Evolutionary conservation across 2,329 filamentous ascomycete genomes (phyloP), one percentile per base, ranked within the genome.

Genomic region (Balansia obtecta): DNA sequence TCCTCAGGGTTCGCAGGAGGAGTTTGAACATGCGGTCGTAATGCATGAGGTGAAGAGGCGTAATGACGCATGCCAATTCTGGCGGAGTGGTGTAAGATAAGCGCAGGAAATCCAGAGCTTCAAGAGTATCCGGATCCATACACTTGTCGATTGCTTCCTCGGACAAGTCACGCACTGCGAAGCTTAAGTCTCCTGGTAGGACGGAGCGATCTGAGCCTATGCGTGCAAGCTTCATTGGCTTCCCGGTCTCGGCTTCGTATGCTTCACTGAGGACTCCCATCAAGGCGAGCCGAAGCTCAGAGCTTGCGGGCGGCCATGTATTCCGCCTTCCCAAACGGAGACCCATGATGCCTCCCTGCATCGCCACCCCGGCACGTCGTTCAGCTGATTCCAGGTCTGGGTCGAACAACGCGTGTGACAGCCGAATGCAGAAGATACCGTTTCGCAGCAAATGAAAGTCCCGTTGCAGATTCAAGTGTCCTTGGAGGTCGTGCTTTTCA

Each of bases 291-390:
- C 89, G 81, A n/a, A 98, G 70, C 64, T 97, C 93, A 0, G 90
- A 96, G 64, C 87, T 94, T 22, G 89, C 89, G 4, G 93, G 93
- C 27, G 93, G 93, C 93, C 93, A 97, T 33, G 76, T 87, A 50
- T 87, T 82, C 58, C 88, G 79, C 2, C 79, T 80, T n/a, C 86
- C 86, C 0, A 97, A 72, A 40, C 89, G 84, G 40, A 97, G 73
- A 1, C 93, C 91, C 74, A 95, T 91, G 13, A 79, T 71, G 52
- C 82, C 78, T 46, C 86, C 83, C 44, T 79, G 79, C 9, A 82
- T 77, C 43, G 86, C 79, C 33, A 83, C 73, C 3, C 88, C 87
- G 16, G 78, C 71, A 46, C 79, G 79, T 42, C 85, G 76, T 62
- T 95, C 88, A 3, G 88, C 85, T 27, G 84, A 86, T 57, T 86